Evolutionary conservation across 78 protist species (phyloP).

Genomic region (Capsaspora owczarzaki): DNA sequence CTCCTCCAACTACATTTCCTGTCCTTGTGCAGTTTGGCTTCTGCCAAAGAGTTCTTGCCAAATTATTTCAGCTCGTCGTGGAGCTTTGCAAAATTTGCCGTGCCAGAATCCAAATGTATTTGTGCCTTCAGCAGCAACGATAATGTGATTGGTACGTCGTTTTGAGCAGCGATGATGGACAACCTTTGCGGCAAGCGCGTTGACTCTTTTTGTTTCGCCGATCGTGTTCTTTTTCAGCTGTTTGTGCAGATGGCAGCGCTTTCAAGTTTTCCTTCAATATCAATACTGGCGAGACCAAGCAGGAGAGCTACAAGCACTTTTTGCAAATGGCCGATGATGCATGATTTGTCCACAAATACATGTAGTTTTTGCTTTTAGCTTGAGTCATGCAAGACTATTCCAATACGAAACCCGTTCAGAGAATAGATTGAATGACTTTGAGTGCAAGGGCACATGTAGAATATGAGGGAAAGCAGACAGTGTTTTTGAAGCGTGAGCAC

Average conservation of each 20-base stretch:
- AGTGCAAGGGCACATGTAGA: too few species aligned
- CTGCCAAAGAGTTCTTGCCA: slow-evolving; percentile 67
- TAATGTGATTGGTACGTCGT: slow-evolving; percentile 50
- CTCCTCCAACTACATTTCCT: too few species aligned
- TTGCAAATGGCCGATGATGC: not conserved
- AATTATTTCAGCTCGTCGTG: slow-evolving; percentile 86
- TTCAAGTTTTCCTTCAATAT: slow-evolving; percentile 43
- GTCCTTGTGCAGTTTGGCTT: slow-evolving; percentile 58
- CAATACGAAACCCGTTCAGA: too few species aligned
- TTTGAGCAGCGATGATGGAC: not conserved
- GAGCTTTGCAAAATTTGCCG: slow-evolving; percentile 79
- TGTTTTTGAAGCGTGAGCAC: too few species aligned
- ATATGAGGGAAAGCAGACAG: too few species aligned
- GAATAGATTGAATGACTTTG: too few species aligned
- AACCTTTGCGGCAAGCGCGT: too few species aligned
- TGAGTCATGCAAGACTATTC: too few species aligned
- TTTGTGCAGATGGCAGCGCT: slow-evolving; percentile 50
- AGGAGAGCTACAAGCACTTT: not conserved
- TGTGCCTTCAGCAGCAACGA: slow-evolving; percentile 77
- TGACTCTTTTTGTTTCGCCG: not conserved
- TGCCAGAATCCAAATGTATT: slow-evolving; percentile 73
- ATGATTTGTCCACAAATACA: too few species aligned
- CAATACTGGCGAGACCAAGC: not conserved
- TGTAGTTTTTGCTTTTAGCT: too few species aligned
- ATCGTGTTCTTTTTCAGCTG: slow-evolving; percentile 3